Evolutionary conservation across 139 green algal genomes (phyloP).

Genomic region (Volvox reticuliferus): DNA sequence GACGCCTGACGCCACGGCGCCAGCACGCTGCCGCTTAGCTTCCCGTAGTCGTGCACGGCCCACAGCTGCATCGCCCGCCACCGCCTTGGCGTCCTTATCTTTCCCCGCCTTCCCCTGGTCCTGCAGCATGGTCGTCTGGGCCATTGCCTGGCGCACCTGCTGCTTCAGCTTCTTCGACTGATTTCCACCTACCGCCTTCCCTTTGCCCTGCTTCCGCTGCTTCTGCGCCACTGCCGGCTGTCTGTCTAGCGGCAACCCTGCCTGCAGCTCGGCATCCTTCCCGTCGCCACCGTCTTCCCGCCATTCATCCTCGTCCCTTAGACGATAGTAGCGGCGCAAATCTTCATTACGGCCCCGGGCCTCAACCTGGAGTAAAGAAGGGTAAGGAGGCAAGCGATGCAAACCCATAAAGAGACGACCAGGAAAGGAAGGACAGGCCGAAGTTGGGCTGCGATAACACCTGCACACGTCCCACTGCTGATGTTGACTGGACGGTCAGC

Average conservation of each 20-base stretch:
- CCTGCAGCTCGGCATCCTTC: background rate
- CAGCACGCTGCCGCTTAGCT: background rate
- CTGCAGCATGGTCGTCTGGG: background rate
- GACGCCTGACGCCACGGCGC: background rate
- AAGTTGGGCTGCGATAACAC: too few relatives aligned
- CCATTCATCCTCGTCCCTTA: slow-evolving; percentile 63
- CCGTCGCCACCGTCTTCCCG: background rate
- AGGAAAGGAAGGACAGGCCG: too few relatives aligned
- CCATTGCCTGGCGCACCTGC: background rate
- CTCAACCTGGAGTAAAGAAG: background rate
- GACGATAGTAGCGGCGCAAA: slow-evolving; percentile 83
- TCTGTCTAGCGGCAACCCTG: background rate
- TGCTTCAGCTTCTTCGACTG: background rate
- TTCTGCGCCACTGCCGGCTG: background rate
- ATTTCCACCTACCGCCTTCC: background rate
- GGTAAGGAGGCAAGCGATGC: background rate
- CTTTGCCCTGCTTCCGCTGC: slow-evolving; percentile 2
- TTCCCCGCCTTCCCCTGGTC: slow-evolving; percentile 30
- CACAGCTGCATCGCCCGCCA: background rate
- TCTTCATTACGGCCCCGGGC: slow-evolving; percentile 60
- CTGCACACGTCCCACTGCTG: too few relatives aligned
- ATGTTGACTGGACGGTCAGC: too few relatives aligned
- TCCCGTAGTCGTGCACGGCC: background rate
- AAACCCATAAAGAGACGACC: too few relatives aligned
- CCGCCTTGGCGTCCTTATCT: slow-evolving; percentile 23